Evolutionary conservation across 495 filamentous ascomycete species (phyloP).

Genomic region (Penicillium verhagenii): DNA sequence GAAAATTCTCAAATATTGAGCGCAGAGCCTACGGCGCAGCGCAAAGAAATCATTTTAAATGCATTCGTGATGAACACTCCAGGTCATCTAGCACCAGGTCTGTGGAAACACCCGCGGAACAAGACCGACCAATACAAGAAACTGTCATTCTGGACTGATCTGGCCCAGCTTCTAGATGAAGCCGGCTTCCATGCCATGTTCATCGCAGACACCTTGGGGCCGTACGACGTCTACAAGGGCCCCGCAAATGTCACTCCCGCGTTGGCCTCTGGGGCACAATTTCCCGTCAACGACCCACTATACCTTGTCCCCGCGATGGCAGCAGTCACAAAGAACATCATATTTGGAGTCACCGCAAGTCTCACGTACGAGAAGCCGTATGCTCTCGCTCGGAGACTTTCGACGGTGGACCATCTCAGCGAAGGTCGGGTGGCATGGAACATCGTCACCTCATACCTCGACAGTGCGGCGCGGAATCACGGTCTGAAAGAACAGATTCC

Average conservation of each 20-base stretch:
- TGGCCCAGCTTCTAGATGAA: constrained; percentile 47
- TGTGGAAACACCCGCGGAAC: constrained; percentile 50
- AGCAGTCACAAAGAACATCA: constrained; percentile 58
- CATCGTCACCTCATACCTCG: constrained; percentile 65
- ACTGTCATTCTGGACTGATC: constrained; percentile 42
- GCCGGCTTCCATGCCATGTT: constrained; percentile 57
- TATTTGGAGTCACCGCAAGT: constrained; percentile 64
- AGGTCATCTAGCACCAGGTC: constrained; percentile 49
- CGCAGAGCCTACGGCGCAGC: no score
- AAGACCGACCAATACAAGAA: constrained; percentile 47
- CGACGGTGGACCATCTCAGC: constrained; percentile 65
- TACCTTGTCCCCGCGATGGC: constrained; percentile 46
- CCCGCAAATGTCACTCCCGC: constrained; percentile 55
- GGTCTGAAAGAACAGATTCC: constrained; percentile 54
- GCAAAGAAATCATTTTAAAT: constrained; percentile 57
- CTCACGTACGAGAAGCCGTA: constrained; percentile 69
- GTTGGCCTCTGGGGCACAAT: constrained; percentile 62
- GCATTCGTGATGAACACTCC: constrained; percentile 54
- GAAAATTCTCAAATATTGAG: no score
- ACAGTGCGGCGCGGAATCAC: constrained; percentile 62
- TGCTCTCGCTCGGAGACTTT: constrained; percentile 61
- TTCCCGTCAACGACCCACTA: constrained; percentile 59
- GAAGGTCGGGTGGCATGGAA: constrained; percentile 65
- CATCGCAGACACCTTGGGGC: constrained; percentile 51
- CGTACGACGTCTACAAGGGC: constrained; percentile 66